Evolutionary conservation across 768 basidiomycete genomes (phyloP), one percentile per base, ranked within the genome.

Genomic region (Tulasnella sp.): DNA sequence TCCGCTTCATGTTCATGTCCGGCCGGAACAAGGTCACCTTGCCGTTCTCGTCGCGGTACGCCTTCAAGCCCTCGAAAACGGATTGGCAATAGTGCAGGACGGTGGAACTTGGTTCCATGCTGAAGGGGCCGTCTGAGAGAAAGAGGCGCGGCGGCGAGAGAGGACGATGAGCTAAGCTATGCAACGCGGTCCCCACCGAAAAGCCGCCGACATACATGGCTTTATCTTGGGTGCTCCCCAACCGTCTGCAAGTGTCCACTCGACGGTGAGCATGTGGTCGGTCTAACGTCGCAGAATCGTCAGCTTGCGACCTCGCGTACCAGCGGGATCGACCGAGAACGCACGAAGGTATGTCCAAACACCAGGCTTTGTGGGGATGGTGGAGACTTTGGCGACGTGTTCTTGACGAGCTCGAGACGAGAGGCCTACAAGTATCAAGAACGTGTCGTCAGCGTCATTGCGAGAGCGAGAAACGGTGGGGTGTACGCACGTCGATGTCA

Each of bases 1-100:
- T 87, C 37, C 96, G 91, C 37, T 88, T 88, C 93, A 96, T 95
- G 83, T 97, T 97, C 83, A 88, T 85, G 40, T 93, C 87, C 0
- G 95, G 95, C 42, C 95, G 86, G 87, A 98, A 98, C 48, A 97
- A 84, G 9, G 92, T 87, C 0, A 90, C 87, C 73, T 89, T 88
- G 0, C 94, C 94, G 78, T 93, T 87, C n/a, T 89, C 88, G 13
- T 89, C 91, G 1, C 89, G 78, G 83, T 92, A 93, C 0, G 93
- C 91, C 85, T 92, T 92, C 88, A 91, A 87, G 5, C 91, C 89
- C 81, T 92, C 91, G 81, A 91, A 91, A 46, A 86, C 83, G 81
- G 86, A 87, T 7, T 85, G 81, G n/a, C 88, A 88, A 80, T 92
- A 92, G 79, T 92, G 91, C 76, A 92, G 86, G 75, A 87, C 86